These are phyloP conservation scores for Rhodotorula sp. DNA, from an alignment of 1,284 basidiomycete genomes.

Conservation along the genomic window DNA sequence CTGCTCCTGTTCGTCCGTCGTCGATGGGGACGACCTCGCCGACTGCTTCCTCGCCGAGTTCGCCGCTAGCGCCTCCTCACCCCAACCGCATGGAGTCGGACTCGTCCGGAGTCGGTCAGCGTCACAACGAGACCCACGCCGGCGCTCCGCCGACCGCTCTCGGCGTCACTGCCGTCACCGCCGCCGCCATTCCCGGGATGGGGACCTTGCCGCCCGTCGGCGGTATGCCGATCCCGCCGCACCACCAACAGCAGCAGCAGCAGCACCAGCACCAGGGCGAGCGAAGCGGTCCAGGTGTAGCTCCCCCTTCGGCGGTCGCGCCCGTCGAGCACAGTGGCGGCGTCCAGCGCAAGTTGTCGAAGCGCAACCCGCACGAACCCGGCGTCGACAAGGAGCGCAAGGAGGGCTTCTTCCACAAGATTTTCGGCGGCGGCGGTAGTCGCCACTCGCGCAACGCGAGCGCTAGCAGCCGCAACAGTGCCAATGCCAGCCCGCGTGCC, in stretches of 20 bases:
- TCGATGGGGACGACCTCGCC: not conserved
- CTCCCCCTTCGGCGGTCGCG: not conserved
- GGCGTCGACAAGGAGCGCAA: not conserved
- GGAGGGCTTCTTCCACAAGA: constrained; percentile 2
- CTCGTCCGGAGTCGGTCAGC: not conserved
- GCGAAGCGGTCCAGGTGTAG: not conserved
- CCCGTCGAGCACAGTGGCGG: not conserved
- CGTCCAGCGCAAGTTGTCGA: not conserved
- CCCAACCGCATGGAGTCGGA: not conserved
- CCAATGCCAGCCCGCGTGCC: not conserved
- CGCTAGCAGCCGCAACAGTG: not conserved
- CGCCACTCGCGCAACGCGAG: not conserved
- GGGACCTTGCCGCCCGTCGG: not conserved
- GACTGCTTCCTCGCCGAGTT: not conserved
- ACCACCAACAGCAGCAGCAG: not conserved
- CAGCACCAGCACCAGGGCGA: not conserved
- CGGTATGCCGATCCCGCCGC: no score
- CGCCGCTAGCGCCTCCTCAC: not conserved
- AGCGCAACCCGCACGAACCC: not conserved
- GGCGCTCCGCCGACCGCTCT: not conserved
- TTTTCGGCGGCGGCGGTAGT: not conserved
- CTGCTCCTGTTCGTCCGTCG: not conserved
- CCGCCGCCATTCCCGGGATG: not conserved
- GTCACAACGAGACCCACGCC: not conserved
- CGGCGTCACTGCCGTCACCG: not conserved